Evolutionary conservation across 2,329 filamentous ascomycete species (phyloP).

Genomic region (Trichoderma atroviride): DNA sequence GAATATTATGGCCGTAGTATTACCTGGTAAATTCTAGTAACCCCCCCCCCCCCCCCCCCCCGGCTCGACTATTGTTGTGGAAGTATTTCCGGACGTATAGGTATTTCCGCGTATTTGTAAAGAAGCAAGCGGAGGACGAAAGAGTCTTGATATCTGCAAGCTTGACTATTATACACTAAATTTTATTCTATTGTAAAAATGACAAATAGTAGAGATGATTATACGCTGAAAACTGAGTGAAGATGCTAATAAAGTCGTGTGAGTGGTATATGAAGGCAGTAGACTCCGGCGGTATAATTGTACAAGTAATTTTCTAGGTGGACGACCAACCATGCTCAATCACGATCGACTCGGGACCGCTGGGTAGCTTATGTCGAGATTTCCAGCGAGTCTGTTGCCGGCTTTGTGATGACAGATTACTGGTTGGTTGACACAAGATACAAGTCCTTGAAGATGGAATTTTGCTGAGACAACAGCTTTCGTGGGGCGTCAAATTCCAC

Average conservation of each 20-base stretch:
- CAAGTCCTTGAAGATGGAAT: slow-evolving; percentile 22
- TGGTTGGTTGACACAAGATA: slow-evolving; percentile 17
- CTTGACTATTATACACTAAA: not conserved
- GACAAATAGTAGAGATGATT: not conserved
- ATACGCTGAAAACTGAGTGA: not conserved
- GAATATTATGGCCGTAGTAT: too few relatives aligned
- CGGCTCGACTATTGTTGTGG: not conserved
- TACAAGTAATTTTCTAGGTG: not conserved
- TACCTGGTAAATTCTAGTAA: not conserved
- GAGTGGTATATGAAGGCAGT: not conserved
- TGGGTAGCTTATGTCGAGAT: not conserved
- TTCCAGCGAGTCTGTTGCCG: not conserved
- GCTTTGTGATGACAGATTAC: not conserved
- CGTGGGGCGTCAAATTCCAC: slow-evolving; percentile 42
- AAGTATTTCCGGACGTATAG: not conserved
- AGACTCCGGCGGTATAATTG: not conserved
- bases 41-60: not conserved
- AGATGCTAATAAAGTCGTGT: not conserved
- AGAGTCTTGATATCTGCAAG: not conserved
- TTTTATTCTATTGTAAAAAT: not conserved
- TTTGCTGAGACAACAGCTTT: not conserved
- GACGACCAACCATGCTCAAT: too few relatives aligned
- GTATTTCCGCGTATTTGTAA: not conserved
- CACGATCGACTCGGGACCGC: not conserved
- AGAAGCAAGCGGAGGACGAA: not conserved